Percentiles rank a stretch among this genome's conserved stretches.
Conservation (phyloP, 441 rosid genomes). For the Macaranga tanarius region DNA sequence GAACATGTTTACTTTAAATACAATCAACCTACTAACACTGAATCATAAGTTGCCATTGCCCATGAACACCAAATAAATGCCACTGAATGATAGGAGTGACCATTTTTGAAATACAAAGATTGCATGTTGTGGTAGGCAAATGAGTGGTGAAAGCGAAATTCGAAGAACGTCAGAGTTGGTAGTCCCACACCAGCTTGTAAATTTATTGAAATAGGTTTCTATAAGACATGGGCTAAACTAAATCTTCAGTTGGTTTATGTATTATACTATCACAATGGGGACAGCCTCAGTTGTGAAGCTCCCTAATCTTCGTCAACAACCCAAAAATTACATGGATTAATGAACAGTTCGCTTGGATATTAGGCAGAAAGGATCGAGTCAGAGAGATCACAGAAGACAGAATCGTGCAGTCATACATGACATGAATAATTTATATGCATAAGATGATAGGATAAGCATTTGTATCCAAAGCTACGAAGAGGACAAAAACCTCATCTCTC, state of each 20-base stretch:
- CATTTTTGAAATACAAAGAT: neutral
- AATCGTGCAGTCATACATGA: neutral
- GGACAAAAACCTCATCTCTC: slow-evolving; percentile 72
- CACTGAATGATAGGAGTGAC: neutral
- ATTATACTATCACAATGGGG: neutral
- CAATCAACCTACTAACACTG: too few species aligned
- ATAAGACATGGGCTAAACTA: neutral
- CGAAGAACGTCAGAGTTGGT: neutral
- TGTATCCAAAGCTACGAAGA: slow-evolving; percentile 8
- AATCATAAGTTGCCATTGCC: neutral
- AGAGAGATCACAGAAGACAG: neutral
- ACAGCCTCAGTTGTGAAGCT: neutral
- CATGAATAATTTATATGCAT: neutral
- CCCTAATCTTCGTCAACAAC: neutral
- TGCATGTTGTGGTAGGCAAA: neutral
- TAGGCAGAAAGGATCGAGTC: neutral
- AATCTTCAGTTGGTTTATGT: neutral
- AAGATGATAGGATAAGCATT: neutral
- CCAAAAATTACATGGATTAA: too few species aligned
- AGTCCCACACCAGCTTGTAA: neutral
- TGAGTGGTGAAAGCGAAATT: neutral
- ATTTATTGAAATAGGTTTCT: neutral
- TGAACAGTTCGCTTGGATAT: neutral
- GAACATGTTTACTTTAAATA: neutral
- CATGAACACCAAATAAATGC: neutral